Evolutionary conservation across 805 yeast species (phyloP).

Genomic region (Yamadazyma takamatsuzukensis): DNA sequence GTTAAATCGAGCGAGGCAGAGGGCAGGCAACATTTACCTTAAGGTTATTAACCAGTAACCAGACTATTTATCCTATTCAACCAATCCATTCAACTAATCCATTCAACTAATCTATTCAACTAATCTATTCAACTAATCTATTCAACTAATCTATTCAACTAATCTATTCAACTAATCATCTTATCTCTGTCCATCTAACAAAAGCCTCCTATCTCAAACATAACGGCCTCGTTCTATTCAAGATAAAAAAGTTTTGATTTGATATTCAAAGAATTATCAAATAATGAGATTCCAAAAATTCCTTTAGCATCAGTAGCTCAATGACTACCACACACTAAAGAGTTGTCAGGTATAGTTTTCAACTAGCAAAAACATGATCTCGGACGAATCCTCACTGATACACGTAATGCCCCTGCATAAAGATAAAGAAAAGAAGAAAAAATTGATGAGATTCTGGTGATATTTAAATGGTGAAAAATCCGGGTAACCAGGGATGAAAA

Average conservation of each 20-base stretch:
- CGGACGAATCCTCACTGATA: constrained; percentile 99
- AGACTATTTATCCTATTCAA: no score
- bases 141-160: no score
- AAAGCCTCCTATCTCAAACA: no score
- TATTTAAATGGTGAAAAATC: background rate
- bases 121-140: no score
- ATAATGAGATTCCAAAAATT: constrained; percentile 59
- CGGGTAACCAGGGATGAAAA: background rate
- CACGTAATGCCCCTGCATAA: constrained; percentile 99
- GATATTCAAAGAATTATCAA: constrained; percentile 11
- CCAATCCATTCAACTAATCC: no score
- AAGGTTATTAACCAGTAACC: no score
- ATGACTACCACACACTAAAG: constrained; percentile 38
- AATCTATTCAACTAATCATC: no score
- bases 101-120: no score
- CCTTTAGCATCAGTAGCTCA: constrained; percentile 56
- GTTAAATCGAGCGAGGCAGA: constrained; percentile 47
- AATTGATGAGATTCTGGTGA: constrained; percentile 1
- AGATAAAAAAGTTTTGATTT: constrained; percentile 6
- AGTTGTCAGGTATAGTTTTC: constrained; percentile 98
- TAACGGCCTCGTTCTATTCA: constrained; percentile 8
- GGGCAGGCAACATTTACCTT: no score
- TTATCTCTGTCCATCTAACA: no score
- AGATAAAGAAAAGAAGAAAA: constrained; percentile 48
- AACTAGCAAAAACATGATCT: constrained; percentile 99